Conservation (phyloP, 164 flowering plant genomes). For the Macadamia integrifolia region DNA sequence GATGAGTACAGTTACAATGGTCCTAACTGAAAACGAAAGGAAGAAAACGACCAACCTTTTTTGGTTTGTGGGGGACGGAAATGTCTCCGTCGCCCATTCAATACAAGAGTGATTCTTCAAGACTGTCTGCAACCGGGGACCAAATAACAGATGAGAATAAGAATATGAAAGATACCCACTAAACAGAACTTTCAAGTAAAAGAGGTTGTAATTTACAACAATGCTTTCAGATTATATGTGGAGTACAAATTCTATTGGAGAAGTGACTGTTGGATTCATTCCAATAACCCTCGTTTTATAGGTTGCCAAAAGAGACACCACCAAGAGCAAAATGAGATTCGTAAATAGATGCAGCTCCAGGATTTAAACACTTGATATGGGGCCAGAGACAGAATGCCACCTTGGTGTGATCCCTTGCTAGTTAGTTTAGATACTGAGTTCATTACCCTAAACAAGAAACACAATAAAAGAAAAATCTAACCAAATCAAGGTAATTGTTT, state of each 20-base stretch:
- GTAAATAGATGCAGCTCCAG: background rate
- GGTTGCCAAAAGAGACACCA: background rate
- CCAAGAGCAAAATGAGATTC: too few relatives aligned
- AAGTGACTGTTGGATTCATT: background rate
- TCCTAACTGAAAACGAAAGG: too few relatives aligned
- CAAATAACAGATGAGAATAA: constrained; percentile 10
- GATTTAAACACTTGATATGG: background rate
- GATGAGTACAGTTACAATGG: too few relatives aligned
- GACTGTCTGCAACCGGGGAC: constrained; percentile 17
- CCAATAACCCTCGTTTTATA: background rate
- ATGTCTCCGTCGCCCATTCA: constrained; percentile 14
- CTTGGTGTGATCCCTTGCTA: background rate
- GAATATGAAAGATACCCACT: constrained; percentile 7
- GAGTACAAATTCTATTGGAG: constrained; percentile 9
- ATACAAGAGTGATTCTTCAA: constrained; percentile 2
- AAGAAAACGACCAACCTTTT: constrained; percentile 9
- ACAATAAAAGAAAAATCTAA: background rate
- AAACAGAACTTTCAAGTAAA: constrained; percentile 11
- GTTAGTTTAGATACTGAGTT: background rate
- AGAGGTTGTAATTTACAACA: constrained; percentile 8
- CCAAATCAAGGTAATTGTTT: background rate
- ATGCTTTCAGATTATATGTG: constrained; percentile 11
- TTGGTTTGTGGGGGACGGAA: constrained; percentile 7
- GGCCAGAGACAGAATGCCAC: background rate
- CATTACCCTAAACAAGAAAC: too few relatives aligned